These are phyloP conservation scores for Dryas octopetala DNA, from an alignment of 306 rosid genomes.

Conservation along the genomic window DNA sequence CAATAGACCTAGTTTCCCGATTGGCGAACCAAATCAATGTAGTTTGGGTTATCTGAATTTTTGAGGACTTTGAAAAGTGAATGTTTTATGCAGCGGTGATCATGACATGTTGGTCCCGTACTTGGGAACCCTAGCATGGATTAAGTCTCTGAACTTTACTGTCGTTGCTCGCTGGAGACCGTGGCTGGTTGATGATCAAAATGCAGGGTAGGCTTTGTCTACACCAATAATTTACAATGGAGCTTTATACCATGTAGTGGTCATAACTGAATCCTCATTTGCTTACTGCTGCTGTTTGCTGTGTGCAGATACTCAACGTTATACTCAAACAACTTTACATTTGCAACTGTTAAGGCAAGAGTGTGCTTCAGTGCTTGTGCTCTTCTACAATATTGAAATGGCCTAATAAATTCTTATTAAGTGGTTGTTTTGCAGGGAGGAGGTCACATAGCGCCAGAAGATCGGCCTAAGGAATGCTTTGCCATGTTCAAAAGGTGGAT, in stretches of 20 bases:
- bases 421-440: conserved; percentile 12
- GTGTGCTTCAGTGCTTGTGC: not conserved
- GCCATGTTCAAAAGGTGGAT: conserved; percentile 30
- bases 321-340: conserved; percentile 44
- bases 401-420: not conserved
- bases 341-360: conserved; percentile 49
- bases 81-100: conserved; percentile 44
- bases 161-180: conserved; percentile 44
- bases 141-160: conserved; percentile 45
- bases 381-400: not conserved
- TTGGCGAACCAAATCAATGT: not conserved
- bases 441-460: conserved; percentile 30
- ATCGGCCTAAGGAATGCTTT: conserved; percentile 28
- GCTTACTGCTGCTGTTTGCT: not conserved
- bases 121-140: conserved; percentile 50
- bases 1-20: not conserved
- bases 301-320: conserved; percentile 9
- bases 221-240: not conserved
- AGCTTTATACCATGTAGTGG: too few species aligned
- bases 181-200: conserved; percentile 41
- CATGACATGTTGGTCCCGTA: conserved; percentile 41
- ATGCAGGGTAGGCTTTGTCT: conserved; percentile 43
- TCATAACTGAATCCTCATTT: not conserved
- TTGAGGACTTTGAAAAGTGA: not conserved
- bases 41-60: not conserved